Evolutionary conservation across 305 asterid species (phyloP), one percentile per base, ranked within the genome.

Genomic region (Ilex paraguariensis): DNA sequence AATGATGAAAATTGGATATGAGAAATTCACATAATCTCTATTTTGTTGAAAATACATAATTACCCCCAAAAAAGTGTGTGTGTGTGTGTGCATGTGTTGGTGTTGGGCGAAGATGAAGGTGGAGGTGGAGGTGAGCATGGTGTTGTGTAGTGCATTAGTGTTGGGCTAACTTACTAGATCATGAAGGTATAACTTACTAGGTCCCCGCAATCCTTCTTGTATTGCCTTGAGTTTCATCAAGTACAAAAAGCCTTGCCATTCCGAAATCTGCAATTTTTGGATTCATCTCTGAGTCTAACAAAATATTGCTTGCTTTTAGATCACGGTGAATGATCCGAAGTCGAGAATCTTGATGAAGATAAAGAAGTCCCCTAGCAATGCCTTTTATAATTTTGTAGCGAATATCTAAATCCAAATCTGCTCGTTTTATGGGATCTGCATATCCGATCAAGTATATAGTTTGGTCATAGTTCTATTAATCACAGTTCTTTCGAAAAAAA

Each of bases 221-320:
- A 31, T 46, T 61, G 61, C 66, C 75, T 51, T 55, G 72, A 65
- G 75, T 67, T 56, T 75, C 69, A 28, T 75, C 72, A 11, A 52
- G 17, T 3, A 6, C 53, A 66, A 72, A 76, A 39, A 76, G 51
- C 62, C 64, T 57, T 16, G 81, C 72, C 81, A 76, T 63, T 39
- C 82, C 82, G 46, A 77, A 77, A 57, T 73, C 78, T 2, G 76
- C 54, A n/a, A 73, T 63, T 69, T 73, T 69, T 2, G 75, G 76
- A 32, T 69, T 77, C 76, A 77, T 62, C 1, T 77, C 68, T 32
- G 32, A 66, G 48, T 77, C 79, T 15, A 73, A 44, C 3, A 69
- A 64, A 42, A 69, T 10, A 48, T 77, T 77, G 49, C 79, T 73
- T 77, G 28, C 28, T 21, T 21, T 21, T 1, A 21, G 28, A 21